Evolutionary conservation across 768 basidiomycete species (phyloP).

Genomic region (Termitomyces sp.): DNA sequence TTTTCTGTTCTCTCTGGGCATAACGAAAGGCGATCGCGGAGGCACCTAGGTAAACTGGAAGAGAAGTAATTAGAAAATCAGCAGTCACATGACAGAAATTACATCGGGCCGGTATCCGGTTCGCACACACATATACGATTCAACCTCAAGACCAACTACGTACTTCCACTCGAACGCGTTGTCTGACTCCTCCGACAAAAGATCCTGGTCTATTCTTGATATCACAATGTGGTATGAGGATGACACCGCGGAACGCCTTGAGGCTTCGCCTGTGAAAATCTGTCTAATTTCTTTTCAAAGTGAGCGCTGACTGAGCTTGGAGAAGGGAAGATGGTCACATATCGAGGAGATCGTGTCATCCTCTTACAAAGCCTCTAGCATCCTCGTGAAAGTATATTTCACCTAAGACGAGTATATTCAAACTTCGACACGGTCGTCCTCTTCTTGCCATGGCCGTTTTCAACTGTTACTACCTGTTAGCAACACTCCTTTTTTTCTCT

Average conservation of each 20-base stretch:
- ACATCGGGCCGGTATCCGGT: no score
- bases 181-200: not conserved
- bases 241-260: not conserved
- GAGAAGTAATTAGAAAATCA: no score
- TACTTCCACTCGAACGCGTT: not conserved
- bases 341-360: not conserved
- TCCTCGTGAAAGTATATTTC: not conserved
- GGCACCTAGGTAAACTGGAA: not conserved
- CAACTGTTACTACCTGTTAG: not conserved
- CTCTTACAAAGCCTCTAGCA: not conserved
- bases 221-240: not conserved
- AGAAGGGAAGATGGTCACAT: not conserved
- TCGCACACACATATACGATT: no score
- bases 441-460: not conserved
- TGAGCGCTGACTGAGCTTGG: no score
- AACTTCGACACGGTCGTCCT: not conserved
- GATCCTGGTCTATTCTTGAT: not conserved
- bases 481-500: not conserved
- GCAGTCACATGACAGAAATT: no score
- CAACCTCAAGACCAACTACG: no score
- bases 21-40: not conserved
- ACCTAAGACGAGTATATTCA: not conserved
- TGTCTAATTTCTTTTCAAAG: not conserved
- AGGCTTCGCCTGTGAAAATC: not conserved
- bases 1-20: slow-evolving; percentile 19